Evolutionary conservation across 2,329 filamentous ascomycete species (phyloP).

Genomic region (Dryadomyces sulphureus): DNA sequence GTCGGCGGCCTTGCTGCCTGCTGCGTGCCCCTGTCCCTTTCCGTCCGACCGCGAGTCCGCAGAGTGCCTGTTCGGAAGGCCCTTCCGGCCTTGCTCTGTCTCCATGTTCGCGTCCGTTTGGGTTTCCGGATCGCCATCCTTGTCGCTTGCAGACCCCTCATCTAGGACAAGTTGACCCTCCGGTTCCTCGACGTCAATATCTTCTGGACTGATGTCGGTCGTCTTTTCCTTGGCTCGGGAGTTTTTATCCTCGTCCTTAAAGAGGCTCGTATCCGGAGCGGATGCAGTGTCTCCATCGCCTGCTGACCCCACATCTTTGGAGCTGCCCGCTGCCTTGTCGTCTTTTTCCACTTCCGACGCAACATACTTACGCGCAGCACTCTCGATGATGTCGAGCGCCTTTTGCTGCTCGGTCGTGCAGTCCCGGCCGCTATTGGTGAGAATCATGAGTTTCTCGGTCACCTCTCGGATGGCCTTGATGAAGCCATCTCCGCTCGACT

Average conservation of each 20-base stretch:
- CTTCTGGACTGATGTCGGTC: conserved; percentile 25
- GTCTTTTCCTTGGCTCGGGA: conserved; percentile 11
- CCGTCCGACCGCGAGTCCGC: neutral
- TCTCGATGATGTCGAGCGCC: conserved; percentile 33
- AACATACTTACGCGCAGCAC: conserved; percentile 36
- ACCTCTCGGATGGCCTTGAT: conserved; percentile 23
- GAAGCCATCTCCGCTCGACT: conserved; percentile 14
- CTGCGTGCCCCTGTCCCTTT: neutral
- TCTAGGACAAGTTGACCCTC: conserved; percentile 21
- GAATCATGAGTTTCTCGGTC: conserved; percentile 23
- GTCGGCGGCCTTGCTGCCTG: neutral
- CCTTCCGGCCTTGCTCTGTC: neutral
- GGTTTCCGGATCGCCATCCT: neutral
- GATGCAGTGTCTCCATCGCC: neutral
- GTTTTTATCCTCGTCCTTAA: conserved; percentile 5
- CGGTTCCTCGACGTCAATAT: conserved; percentile 33
- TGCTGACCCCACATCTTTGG: neutral
- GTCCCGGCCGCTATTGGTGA: conserved; percentile 18
- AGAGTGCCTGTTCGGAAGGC: neutral
- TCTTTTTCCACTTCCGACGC: conserved; percentile 12
- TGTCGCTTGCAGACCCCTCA: conserved; percentile 8
- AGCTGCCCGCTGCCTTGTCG: neutral
- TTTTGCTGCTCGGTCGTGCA: conserved; percentile 24
- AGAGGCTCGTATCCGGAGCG: conserved; percentile 9
- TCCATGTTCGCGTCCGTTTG: neutral